Evolutionary conservation across 306 rosid genomes (phyloP).

Genomic region (Cotoneaster glaucophyllus): DNA sequence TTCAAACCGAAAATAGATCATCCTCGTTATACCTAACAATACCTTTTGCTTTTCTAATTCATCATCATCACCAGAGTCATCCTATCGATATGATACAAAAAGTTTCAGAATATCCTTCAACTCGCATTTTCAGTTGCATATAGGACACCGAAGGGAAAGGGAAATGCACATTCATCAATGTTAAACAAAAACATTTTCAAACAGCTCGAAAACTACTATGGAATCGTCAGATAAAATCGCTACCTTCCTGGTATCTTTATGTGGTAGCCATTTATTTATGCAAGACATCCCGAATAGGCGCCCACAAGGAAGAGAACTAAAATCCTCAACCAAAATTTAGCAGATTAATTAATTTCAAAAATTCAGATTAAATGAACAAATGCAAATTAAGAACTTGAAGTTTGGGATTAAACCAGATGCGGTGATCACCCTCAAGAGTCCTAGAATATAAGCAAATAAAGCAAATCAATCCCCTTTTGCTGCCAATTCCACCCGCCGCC

Average conservation of each 20-base stretch:
- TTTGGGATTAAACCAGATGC: slow-evolving; percentile 41
- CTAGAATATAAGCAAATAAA: slow-evolving; percentile 71
- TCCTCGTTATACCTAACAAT: background rate
- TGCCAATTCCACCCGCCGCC: slow-evolving; percentile 6
- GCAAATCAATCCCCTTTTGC: slow-evolving; percentile 61
- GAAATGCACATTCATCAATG: slow-evolving; percentile 1
- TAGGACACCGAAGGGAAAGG: slow-evolving; percentile 57
- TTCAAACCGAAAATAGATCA: background rate
- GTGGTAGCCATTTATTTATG: slow-evolving; percentile 5
- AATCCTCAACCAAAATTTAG: background rate
- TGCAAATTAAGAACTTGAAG: background rate
- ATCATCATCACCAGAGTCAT: slow-evolving; percentile 55
- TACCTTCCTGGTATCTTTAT: slow-evolving; percentile 48
- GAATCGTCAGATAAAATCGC: background rate
- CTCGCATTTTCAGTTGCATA: slow-evolving; percentile 64
- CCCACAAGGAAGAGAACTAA: slow-evolving; percentile 50
- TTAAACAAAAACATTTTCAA: background rate
- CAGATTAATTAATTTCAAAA: background rate
- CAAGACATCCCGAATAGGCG: slow-evolving; percentile 48
- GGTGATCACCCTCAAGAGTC: slow-evolving; percentile 64
- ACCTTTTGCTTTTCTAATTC: slow-evolving; percentile 53
- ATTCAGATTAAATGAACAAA: background rate
- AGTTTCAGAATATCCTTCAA: slow-evolving; percentile 68
- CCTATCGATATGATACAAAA: slow-evolving; percentile 36
- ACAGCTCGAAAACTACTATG: background rate